Evolutionary conservation across 2,329 filamentous ascomycete species (phyloP).

Genomic region (Trichoderma hamatum): DNA sequence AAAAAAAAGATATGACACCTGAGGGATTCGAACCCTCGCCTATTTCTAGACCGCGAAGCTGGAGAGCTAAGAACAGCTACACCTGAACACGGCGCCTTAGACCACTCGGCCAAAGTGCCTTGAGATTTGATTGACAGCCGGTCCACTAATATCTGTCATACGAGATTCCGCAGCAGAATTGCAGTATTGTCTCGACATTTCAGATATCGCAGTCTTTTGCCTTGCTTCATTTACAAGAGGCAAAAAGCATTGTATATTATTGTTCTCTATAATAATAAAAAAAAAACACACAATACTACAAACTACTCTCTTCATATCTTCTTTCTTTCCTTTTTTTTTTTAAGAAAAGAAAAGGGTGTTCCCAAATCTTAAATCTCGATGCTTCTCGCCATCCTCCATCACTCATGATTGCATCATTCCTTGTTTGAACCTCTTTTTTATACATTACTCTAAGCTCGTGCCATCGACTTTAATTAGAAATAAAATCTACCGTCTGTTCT

Average conservation of each 20-base stretch:
- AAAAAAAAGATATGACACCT: slow-evolving; percentile 33
- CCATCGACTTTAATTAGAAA: neutral
- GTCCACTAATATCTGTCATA: neutral
- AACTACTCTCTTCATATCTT: too few relatives aligned
- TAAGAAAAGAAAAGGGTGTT: too few relatives aligned
- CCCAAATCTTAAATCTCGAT: too few relatives aligned
- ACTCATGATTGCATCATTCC: too few relatives aligned
- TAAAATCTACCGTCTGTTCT: neutral
- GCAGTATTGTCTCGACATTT: too few relatives aligned
- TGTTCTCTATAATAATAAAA: neutral
- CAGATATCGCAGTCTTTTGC: too few relatives aligned
- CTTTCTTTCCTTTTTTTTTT: neutral
- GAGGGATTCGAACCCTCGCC: slow-evolving; percentile 41
- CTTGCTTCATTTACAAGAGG: neutral
- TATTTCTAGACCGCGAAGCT: slow-evolving; percentile 36
- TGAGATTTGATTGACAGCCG: neutral
- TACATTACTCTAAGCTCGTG: neutral
- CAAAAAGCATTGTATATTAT: neutral
- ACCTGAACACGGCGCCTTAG: slow-evolving; percentile 34
- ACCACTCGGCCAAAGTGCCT: slow-evolving; percentile 37
- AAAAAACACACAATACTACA: too few relatives aligned
- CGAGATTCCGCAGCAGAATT: neutral
- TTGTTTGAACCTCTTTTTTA: too few relatives aligned
- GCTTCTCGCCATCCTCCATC: too few relatives aligned
- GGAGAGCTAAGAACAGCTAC: neutral